Evolutionary conservation across 2,329 filamentous ascomycete species (phyloP).

Genomic region (Claviceps sp.): DNA sequence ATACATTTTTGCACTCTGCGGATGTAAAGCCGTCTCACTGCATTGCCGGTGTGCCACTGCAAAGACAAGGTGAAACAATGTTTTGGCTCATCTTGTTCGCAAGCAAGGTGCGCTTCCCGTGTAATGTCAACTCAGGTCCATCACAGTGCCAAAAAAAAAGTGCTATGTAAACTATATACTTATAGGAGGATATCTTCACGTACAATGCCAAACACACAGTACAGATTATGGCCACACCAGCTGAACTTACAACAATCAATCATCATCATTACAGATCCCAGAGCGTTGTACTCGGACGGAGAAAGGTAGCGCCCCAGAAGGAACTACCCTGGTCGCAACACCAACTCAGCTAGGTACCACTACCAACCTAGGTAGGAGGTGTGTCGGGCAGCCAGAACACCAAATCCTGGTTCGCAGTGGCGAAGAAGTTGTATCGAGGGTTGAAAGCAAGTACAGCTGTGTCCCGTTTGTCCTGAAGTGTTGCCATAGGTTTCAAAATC

Average conservation of each 20-base stretch:
- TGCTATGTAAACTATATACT: not conserved
- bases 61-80: no score
- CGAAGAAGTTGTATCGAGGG: conserved; percentile 82
- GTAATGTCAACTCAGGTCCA: no score
- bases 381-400: conserved; percentile 63
- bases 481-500: conserved; percentile 48
- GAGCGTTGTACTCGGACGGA: not conserved
- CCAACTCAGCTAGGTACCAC: not conserved
- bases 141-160: no score
- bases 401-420: conserved; percentile 75
- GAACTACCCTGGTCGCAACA: not conserved
- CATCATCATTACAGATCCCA: not conserved
- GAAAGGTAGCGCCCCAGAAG: no score
- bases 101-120: no score
- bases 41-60: no score
- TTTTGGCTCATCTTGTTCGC: no score
- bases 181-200: no score
- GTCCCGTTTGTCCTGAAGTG: conserved; percentile 52
- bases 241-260: not conserved
- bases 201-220: no score
- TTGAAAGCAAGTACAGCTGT: conserved; percentile 75
- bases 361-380: conserved; percentile 24
- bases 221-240: no score
- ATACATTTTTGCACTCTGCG: not conserved
- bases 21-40: not conserved